Base-by-base conservation (phyloP, 2,329 filamentous ascomycete species). In the Claviceps sp. region DNA sequence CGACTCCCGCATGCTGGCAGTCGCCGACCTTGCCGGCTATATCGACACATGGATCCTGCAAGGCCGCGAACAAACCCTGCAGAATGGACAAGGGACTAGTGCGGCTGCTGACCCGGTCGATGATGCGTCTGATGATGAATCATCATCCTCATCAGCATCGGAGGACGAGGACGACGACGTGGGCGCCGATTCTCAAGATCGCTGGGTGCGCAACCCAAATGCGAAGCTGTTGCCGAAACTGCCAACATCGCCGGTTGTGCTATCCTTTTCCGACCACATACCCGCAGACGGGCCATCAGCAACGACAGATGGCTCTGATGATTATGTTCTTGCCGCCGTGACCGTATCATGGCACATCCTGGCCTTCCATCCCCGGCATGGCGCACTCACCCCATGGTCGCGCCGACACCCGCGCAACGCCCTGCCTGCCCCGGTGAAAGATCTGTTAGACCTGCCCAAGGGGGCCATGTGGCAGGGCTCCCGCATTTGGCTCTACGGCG, bases 401-500 rank as follows among this genome's bases (percentile, higher is more conserved):
- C 79, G 87, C 57, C 78, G 86, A 40, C 95, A 97, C 64, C 83
- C 85, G 4, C 79, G 83, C n/a, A 77, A 78, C 16, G 78, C 77
- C 53, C 79, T 96, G 20, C 93, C 89, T 0, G 72, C 75, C 3
- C 78, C 86, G 47, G 91, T 94, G 65, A 79, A 77, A 52, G 79
- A 82, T 57, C 78, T 89, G 24, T 80, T 84, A 54, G 89, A 95
- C 64, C 76, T 87, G 43, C 85, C 85, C 51, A 91, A 91, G 72
- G 90, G 89, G 3, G 82, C 83, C 26, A 67, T 95, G 41, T 97
- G 91, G 90, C 86, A 94, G 62, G 73, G 84, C 1, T 72, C 73
- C 30, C 79, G 91, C 14, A 69, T 91, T 7, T 97, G 91, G 88
- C 70, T 97, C 20, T 96, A 95, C 62, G 90, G 91, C 6, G 79